A percentile compares a stretch with the other conserved stretches of the same genome.
Evolutionary conservation across 2,329 filamentous ascomycete genomes (phyloP).

Genomic region (Fusarium multiceps): DNA sequence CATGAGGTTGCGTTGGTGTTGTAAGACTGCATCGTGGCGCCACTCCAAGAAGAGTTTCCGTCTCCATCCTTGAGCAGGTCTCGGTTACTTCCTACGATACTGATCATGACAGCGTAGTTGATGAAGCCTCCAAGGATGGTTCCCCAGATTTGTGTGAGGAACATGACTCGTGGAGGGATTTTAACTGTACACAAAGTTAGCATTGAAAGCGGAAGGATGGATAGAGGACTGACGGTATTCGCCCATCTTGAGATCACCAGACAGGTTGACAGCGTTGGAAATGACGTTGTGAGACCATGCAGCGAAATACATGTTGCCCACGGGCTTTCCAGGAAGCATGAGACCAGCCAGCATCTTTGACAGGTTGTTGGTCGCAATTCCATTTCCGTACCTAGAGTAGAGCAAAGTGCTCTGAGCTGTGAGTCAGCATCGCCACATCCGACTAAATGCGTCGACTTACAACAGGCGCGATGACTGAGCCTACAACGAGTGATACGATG

Average conservation of each 20-base stretch:
- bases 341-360: slow-evolving; percentile 68
- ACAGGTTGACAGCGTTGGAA: slow-evolving; percentile 60
- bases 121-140: slow-evolving; percentile 64
- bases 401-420: slow-evolving; percentile 60
- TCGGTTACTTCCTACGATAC: slow-evolving; percentile 62
- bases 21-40: slow-evolving; percentile 61
- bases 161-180: slow-evolving; percentile 66
- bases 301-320: slow-evolving; percentile 69
- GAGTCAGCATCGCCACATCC: not conserved
- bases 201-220: fast-evolving
- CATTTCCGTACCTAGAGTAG: slow-evolving; percentile 65
- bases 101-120: slow-evolving; percentile 67
- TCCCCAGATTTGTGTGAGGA: slow-evolving; percentile 66
- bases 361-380: slow-evolving; percentile 68
- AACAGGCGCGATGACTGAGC: slow-evolving; percentile 62
- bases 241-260: slow-evolving; percentile 67
- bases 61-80: slow-evolving; percentile 58
- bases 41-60: slow-evolving; percentile 64
- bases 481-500: slow-evolving; percentile 57
- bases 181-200: slow-evolving; percentile 57
- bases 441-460: slow-evolving; percentile 43
- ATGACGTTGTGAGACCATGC: slow-evolving; percentile 70
- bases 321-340: slow-evolving; percentile 60
- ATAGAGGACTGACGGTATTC: slow-evolving; percentile 60
- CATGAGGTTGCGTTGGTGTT: slow-evolving; percentile 61